Conservation (phyloP, 2,329 filamentous ascomycete species). For the Myotisia sp. region DNA sequence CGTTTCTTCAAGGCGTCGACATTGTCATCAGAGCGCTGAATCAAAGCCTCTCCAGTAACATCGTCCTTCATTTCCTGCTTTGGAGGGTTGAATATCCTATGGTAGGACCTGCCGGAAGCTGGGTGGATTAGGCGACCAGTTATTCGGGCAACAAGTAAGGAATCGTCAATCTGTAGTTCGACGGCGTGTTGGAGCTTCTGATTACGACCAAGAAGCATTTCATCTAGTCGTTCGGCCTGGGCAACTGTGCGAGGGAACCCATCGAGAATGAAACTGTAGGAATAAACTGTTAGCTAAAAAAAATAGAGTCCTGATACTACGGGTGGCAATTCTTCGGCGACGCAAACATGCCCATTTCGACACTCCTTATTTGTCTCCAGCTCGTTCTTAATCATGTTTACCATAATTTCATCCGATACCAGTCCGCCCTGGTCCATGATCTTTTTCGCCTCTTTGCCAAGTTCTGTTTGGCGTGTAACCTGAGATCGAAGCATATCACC, state of each 20-base stretch:
- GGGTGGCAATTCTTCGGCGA: neutral
- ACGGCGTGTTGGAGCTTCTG: conserved; percentile 88
- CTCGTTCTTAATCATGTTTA: conserved; percentile 99
- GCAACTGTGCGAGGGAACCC: conserved; percentile 94
- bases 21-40: conserved; percentile 95
- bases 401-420: conserved; percentile 97
- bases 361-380: conserved; percentile 88
- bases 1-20: conserved; percentile 92
- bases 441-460: conserved; percentile 96
- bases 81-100: conserved; percentile 97
- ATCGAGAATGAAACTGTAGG: conserved; percentile 82
- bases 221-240: conserved; percentile 86
- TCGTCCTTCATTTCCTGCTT: conserved; percentile 92
- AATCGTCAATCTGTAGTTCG: conserved; percentile 93
- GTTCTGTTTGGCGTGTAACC: conserved; percentile 89
- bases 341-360: conserved; percentile 65
- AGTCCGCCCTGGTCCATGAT: conserved; percentile 98
- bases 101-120: conserved; percentile 89
- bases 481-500: conserved; percentile 98
- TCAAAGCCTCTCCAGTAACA: conserved; percentile 85
- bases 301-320: conserved; percentile 3
- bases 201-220: conserved; percentile 65
- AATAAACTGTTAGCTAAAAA: conserved; percentile 5
- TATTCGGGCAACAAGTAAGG: conserved; percentile 84
- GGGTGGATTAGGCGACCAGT: conserved; percentile 93